Conservation (phyloP, 1,284 basidiomycete genomes). For the Cryptococcus amylolentus region DNA sequence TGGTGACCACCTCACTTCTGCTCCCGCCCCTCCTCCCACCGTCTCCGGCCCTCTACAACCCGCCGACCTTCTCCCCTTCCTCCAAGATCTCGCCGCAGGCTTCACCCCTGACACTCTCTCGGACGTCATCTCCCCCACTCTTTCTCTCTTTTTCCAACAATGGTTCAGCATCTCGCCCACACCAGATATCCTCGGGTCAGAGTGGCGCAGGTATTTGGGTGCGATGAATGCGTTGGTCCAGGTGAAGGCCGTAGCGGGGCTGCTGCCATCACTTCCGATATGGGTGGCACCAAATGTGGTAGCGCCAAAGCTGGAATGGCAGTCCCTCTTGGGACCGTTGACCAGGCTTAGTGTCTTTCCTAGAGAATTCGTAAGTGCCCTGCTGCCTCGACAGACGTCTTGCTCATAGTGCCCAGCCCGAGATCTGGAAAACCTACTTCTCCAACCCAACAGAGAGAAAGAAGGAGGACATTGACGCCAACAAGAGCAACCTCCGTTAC, state of each 20-base stretch:
- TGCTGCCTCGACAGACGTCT: background rate
- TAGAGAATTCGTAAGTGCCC: slow-evolving; percentile 71
- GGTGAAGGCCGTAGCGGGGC: slow-evolving; percentile 74
- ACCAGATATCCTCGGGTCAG: slow-evolving; percentile 48
- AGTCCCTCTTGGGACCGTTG: slow-evolving; percentile 74
- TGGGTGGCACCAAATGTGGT: slow-evolving; percentile 46
- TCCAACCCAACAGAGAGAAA: slow-evolving; percentile 74
- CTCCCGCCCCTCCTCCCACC: slow-evolving; percentile 2
- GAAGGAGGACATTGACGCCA: slow-evolving; percentile 72
- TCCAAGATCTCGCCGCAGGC: slow-evolving; percentile 51
- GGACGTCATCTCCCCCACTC: slow-evolving; percentile 52
- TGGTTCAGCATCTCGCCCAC: slow-evolving; percentile 45
- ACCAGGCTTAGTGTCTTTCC: slow-evolving; percentile 77
- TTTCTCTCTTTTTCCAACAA: slow-evolving; percentile 49
- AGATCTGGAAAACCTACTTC: slow-evolving; percentile 74
- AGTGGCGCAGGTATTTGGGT: slow-evolving; percentile 80
- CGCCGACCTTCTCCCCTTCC: slow-evolving; percentile 50
- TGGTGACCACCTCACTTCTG: slow-evolving; percentile 54
- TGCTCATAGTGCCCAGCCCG: slow-evolving; percentile 57
- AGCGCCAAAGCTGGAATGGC: slow-evolving; percentile 53
- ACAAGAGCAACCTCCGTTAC: slow-evolving; percentile 73
- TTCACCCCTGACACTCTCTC: slow-evolving; percentile 49
- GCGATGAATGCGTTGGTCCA: slow-evolving; percentile 77
- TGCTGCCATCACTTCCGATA: slow-evolving; percentile 51
- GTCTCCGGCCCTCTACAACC: slow-evolving; percentile 31